A percentile compares a stretch with the other conserved stretches of the same genome.
Evolutionary conservation across 805 yeast genomes (phyloP).

Genomic region (Ogataea methylovora): DNA sequence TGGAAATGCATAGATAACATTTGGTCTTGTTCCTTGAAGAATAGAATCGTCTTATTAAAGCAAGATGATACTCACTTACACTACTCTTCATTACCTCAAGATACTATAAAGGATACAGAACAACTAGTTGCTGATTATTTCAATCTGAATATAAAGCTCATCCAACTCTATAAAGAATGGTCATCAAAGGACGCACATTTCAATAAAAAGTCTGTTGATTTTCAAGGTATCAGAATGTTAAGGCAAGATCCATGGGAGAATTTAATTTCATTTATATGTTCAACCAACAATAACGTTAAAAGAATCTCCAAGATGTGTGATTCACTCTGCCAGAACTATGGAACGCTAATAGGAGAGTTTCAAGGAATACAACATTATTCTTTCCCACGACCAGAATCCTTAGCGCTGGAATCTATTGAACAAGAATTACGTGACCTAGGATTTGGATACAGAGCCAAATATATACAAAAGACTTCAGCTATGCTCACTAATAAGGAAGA

Average conservation of each 20-base stretch:
- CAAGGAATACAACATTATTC: slow-evolving; percentile 54
- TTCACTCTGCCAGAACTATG: slow-evolving; percentile 62
- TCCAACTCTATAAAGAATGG: slow-evolving; percentile 57
- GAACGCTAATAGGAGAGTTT: slow-evolving; percentile 45
- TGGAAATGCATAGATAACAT: slow-evolving; percentile 60
- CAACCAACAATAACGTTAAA: slow-evolving; percentile 92
- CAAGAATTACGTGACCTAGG: slow-evolving; percentile 39
- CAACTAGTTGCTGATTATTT: slow-evolving; percentile 59
- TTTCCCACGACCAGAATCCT: slow-evolving; percentile 62
- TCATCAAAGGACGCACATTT: slow-evolving; percentile 43
- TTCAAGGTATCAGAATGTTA: slow-evolving; percentile 73
- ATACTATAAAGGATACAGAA: slow-evolving; percentile 25
- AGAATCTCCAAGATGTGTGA: slow-evolving; percentile 92
- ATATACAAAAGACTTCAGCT: slow-evolving; percentile 69
- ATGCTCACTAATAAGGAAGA: slow-evolving; percentile 35
- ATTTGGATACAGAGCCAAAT: slow-evolving; percentile 92
- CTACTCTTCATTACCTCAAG: slow-evolving; percentile 37
- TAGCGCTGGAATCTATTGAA: slow-evolving; percentile 29
- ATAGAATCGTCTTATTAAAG: slow-evolving; percentile 54
- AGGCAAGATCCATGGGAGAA: slow-evolving; percentile 98
- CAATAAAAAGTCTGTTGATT: slow-evolving; percentile 25
- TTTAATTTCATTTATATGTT: slow-evolving; percentile 81
- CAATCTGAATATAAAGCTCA: slow-evolving; percentile 50
- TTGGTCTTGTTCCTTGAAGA: slow-evolving; percentile 60
- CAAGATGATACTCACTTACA: slow-evolving; percentile 47